These are phyloP conservation scores for Colletotrichum tanaceti DNA, from an alignment of 2,329 filamentous ascomycete genomes.

Conservation along the genomic window DNA sequence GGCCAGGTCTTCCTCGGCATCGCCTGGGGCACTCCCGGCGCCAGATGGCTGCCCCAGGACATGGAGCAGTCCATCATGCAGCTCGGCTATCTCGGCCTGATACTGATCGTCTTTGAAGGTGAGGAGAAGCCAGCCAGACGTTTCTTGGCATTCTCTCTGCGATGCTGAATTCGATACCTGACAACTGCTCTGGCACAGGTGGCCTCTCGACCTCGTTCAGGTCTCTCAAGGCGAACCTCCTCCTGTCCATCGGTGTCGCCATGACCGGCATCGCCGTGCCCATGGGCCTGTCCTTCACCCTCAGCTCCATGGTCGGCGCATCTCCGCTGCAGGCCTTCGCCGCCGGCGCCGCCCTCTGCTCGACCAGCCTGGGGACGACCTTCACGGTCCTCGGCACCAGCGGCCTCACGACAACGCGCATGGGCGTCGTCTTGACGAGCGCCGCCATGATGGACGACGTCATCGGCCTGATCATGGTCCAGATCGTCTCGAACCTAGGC, in stretches of 20 bases:
- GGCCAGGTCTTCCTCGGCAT: constrained; percentile 79
- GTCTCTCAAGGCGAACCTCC: constrained; percentile 68
- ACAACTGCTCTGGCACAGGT: constrained; percentile 52
- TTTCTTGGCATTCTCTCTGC: not conserved
- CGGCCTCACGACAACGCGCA: constrained; percentile 55
- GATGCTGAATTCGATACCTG: not conserved
- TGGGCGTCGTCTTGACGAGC: constrained; percentile 73
- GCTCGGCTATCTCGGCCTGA: constrained; percentile 78
- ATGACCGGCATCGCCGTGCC: constrained; percentile 73
- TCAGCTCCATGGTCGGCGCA: constrained; percentile 62
- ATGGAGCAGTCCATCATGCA: constrained; percentile 69
- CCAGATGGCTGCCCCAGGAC: constrained; percentile 65
- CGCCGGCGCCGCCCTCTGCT: constrained; percentile 78
- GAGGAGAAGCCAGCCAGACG: not conserved
- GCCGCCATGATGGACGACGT: constrained; percentile 88
- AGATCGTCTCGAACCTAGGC: constrained; percentile 74
- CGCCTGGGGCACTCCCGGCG: constrained; percentile 75
- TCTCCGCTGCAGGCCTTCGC: constrained; percentile 74
- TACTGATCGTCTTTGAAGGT: constrained; percentile 79
- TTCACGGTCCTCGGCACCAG: constrained; percentile 65
- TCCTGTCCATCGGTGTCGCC: constrained; percentile 71
- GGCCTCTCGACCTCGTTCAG: constrained; percentile 67
- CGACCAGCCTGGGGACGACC: constrained; percentile 78
- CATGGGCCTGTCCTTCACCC: constrained; percentile 73
- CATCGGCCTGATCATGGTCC: constrained; percentile 80